Percentiles rank a stretch among this genome's conserved stretches.
Conservation (phyloP, 1,284 basidiomycete species). For the Rhodotorula sp. region DNA sequence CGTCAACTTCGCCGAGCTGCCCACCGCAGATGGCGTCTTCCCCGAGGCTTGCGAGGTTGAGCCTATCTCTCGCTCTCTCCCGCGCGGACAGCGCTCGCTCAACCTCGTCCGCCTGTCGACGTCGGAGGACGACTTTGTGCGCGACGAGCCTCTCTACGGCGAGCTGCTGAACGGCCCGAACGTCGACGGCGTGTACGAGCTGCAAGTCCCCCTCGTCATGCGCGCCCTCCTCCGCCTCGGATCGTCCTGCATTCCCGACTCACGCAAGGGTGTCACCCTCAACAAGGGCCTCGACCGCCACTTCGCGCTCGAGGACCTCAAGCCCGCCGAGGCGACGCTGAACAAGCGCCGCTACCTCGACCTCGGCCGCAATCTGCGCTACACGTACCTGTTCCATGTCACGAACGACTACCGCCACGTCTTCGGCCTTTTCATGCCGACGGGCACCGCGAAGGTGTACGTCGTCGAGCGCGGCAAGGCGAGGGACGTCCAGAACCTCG, state of each 20-base stretch:
- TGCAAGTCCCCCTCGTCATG: constrained; percentile 81
- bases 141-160: constrained; percentile 85
- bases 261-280: constrained; percentile 65
- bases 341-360: constrained; percentile 72
- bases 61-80: constrained; percentile 73
- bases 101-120: constrained; percentile 84
- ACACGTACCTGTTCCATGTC: constrained; percentile 90
- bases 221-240: constrained; percentile 83
- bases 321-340: constrained; percentile 60
- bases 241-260: constrained; percentile 71
- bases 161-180: constrained; percentile 90
- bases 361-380: constrained; percentile 60
- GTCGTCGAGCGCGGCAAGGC: constrained; percentile 84
- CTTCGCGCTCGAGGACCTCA: constrained; percentile 80
- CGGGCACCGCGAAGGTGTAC: constrained; percentile 71
- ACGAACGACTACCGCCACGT: constrained; percentile 75
- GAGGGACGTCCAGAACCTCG: constrained; percentile 76
- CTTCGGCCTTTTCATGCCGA: constrained; percentile 82
- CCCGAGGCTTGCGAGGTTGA: constrained; percentile 65
- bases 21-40: constrained; percentile 64
- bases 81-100: constrained; percentile 70
- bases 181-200: constrained; percentile 92
- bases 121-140: constrained; percentile 76
- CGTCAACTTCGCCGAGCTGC: constrained; percentile 39
- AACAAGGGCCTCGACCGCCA: constrained; percentile 80